Conservation (phyloP, 805 yeast genomes). For the Sugiyamaella smithiae region DNA sequence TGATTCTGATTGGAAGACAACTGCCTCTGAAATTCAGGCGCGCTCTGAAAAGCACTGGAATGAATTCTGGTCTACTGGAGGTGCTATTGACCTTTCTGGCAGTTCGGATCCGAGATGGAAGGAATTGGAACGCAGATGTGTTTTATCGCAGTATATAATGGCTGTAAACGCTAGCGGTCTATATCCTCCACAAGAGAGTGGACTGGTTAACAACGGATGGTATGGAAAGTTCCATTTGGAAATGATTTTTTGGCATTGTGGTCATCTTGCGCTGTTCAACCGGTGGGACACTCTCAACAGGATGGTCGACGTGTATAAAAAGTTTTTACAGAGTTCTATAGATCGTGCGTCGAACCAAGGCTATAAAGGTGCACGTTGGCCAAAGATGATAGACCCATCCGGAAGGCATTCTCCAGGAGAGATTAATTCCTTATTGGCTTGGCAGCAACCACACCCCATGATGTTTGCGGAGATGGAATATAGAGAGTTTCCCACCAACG, state of each 20-base stretch:
- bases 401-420: constrained; percentile 8
- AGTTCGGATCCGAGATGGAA: constrained; percentile 6
- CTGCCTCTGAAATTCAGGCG: not conserved
- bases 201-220: constrained; percentile 11
- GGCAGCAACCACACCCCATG: constrained; percentile 11
- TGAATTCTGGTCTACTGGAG: constrained; percentile 3
- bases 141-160: constrained; percentile 9
- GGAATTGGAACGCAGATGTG: constrained; percentile 7
- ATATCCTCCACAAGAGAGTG: constrained; percentile 12
- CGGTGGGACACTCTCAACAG: constrained; percentile 1
- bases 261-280: constrained; percentile 9
- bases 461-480: constrained; percentile 12
- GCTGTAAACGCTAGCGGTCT: constrained; percentile 7
- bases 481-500: not conserved
- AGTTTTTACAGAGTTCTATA: not conserved
- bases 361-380: constrained; percentile 11
- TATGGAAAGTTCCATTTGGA: constrained; percentile 11
- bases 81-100: constrained; percentile 7
- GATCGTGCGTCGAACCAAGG: constrained; percentile 4
- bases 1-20: not conserved
- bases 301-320: constrained; percentile 1
- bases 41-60: constrained; percentile 3
- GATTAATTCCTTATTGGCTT: constrained; percentile 4
- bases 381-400: constrained; percentile 10
- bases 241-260: constrained; percentile 10